Conservation (phyloP, 306 rosid species). For the Clitoria ternatea region DNA sequence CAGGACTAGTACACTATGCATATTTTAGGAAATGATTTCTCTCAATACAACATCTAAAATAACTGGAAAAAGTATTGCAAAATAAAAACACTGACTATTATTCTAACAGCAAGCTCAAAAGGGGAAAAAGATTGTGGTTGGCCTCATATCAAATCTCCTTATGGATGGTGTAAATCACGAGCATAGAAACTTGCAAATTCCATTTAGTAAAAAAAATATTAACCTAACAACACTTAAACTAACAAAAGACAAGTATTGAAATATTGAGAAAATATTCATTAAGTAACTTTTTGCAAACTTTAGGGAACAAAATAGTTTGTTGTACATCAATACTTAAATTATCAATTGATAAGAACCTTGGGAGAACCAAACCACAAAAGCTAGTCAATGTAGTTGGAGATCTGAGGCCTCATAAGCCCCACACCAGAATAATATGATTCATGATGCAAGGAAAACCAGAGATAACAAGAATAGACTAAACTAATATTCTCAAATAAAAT, state of each 20-base stretch:
- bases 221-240: background rate
- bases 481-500: background rate
- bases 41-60: background rate
- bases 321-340: background rate
- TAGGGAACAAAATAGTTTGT: background rate
- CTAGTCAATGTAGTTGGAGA: too few species aligned
- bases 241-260: slow-evolving; percentile 2
- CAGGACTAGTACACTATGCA: background rate
- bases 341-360: too few species aligned
- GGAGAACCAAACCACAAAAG: too few species aligned
- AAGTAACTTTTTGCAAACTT: background rate
- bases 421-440: slow-evolving; percentile 13
- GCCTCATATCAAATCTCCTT: background rate
- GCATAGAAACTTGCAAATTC: background rate
- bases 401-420: too few species aligned
- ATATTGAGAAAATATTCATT: background rate
- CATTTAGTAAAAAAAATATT: background rate
- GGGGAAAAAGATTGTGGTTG: slow-evolving; percentile 2
- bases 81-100: background rate
- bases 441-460: background rate
- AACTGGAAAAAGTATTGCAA: background rate
- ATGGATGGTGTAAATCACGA: background rate
- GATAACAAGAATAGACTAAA: background rate
- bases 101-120: background rate
- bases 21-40: background rate